These are phyloP conservation scores for Aspergillus bombycis DNA, from an alignment of 2,329 filamentous ascomycete species.

Conservation along the genomic window DNA sequence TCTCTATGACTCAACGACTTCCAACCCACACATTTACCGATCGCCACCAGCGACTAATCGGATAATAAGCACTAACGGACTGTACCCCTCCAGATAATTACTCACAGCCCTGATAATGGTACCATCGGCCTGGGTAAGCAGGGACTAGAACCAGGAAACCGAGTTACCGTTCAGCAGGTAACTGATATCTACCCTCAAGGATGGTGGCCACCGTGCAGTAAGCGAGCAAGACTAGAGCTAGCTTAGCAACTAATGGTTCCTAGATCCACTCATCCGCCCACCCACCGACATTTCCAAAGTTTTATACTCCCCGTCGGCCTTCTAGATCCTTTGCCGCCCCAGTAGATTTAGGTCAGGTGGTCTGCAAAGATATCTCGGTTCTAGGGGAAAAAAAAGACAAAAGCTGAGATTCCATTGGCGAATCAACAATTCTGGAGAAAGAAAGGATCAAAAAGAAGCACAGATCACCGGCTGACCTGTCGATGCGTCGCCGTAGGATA, in stretches of 20 bases:
- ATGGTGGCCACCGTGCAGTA: not conserved
- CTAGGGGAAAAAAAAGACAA: not conserved
- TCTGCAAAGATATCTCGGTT: conserved; percentile 1
- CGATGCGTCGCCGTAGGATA: not conserved
- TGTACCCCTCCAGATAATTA: not conserved
- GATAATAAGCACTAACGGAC: not conserved
- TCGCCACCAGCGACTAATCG: not conserved
- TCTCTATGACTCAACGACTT: not conserved
- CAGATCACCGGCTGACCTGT: not conserved
- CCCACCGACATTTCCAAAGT: not conserved
- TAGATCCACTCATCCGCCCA: conserved; percentile 5
- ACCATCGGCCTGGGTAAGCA: not conserved
- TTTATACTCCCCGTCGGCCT: not conserved
- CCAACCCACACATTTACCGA: not conserved
- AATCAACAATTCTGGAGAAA: not conserved
- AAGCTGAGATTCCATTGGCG: no score
- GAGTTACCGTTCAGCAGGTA: not conserved
- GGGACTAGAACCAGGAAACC: not conserved
- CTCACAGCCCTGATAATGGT: not conserved
- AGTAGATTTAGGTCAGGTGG: conserved; percentile 7
- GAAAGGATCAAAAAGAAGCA: not conserved
- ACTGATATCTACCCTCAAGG: not conserved
- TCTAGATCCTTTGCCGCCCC: conserved; percentile 10
- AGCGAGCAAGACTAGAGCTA: not conserved
- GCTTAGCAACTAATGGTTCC: not conserved